Conservation (phyloP, 2,329 filamentous ascomycete species). For the Hypomyces perniciosus region DNA sequence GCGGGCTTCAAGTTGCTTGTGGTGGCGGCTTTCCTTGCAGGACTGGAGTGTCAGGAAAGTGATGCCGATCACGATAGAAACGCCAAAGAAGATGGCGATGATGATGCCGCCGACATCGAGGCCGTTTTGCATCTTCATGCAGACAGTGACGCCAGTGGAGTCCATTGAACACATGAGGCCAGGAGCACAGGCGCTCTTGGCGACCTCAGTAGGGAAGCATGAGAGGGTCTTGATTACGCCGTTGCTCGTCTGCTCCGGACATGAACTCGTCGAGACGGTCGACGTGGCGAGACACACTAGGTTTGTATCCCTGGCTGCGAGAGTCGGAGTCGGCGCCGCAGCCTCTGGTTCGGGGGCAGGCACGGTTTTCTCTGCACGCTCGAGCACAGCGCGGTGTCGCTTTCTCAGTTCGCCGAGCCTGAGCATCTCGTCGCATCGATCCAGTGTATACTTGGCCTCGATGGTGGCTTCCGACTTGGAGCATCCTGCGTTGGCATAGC, state of each 20-base stretch:
- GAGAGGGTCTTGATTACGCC: slow-evolving; percentile 28
- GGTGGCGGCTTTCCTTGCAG: slow-evolving; percentile 42
- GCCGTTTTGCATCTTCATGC: slow-evolving; percentile 32
- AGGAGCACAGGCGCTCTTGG: slow-evolving; percentile 34
- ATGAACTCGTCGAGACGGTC: slow-evolving; percentile 30
- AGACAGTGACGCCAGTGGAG: slow-evolving; percentile 31
- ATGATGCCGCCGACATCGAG: slow-evolving; percentile 41
- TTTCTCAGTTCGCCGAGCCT: slow-evolving; percentile 24
- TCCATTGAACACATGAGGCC: slow-evolving; percentile 41
- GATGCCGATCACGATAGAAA: slow-evolving; percentile 32
- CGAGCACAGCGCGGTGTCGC: slow-evolving; percentile 18
- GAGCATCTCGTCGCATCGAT: slow-evolving; percentile 27
- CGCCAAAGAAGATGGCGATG: slow-evolving; percentile 42
- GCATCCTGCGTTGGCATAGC: slow-evolving; percentile 33
- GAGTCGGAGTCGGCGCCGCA: slow-evolving; percentile 14
- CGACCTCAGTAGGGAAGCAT: slow-evolving; percentile 34
- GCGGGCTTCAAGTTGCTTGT: slow-evolving; percentile 38
- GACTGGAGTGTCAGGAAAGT: slow-evolving; percentile 43
- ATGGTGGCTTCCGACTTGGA: slow-evolving; percentile 22
- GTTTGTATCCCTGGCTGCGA: slow-evolving; percentile 12
- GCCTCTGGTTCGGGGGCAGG: slow-evolving; percentile 14
- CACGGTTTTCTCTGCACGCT: not conserved
- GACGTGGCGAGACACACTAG: slow-evolving; percentile 33
- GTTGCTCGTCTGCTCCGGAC: slow-evolving; percentile 34
- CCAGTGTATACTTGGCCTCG: slow-evolving; percentile 25